These are phyloP conservation scores for Eucommia ulmoides DNA, from an alignment of 257 asterid species.

Conservation along the genomic window DNA sequence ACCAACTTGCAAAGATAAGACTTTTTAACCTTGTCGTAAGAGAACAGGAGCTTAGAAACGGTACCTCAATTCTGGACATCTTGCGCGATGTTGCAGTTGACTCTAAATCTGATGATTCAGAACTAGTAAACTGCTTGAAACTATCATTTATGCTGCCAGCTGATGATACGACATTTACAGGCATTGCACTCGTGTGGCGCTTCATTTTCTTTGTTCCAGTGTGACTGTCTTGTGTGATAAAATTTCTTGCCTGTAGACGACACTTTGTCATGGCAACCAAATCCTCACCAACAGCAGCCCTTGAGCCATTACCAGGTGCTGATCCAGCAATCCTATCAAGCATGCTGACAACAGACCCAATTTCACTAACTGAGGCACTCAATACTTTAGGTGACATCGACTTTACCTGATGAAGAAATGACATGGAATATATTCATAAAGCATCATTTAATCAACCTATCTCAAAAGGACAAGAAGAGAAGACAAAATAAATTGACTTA, in stretches of 20 bases:
- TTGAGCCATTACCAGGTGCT: constrained; percentile 6
- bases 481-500: constrained; percentile 2
- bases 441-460: not conserved
- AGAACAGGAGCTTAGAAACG: too few relatives aligned
- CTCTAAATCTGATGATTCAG: not conserved
- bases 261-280: constrained; percentile 18
- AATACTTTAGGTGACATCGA: constrained; percentile 21
- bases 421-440: constrained; percentile 3
- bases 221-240: constrained; percentile 2
- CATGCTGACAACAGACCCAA: constrained; percentile 18
- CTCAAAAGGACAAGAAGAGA: not conserved
- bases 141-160: not conserved
- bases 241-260: constrained; percentile 4
- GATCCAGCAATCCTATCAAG: constrained; percentile 19
- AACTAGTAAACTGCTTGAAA: not conserved
- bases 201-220: constrained; percentile 10
- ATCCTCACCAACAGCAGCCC: constrained; percentile 14
- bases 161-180: not conserved
- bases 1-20: not conserved
- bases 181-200: constrained; percentile 8
- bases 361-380: constrained; percentile 21
- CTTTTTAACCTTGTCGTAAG: too few relatives aligned
- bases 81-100: constrained; percentile 1
- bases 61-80: constrained; percentile 1
- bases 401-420: constrained; percentile 27